A percentile compares a stretch with the other conserved stretches of the same genome.
phyloP scores from a whole-genome alignment of 345 rosid genomes.

The Pelargonium nanum region DNA sequence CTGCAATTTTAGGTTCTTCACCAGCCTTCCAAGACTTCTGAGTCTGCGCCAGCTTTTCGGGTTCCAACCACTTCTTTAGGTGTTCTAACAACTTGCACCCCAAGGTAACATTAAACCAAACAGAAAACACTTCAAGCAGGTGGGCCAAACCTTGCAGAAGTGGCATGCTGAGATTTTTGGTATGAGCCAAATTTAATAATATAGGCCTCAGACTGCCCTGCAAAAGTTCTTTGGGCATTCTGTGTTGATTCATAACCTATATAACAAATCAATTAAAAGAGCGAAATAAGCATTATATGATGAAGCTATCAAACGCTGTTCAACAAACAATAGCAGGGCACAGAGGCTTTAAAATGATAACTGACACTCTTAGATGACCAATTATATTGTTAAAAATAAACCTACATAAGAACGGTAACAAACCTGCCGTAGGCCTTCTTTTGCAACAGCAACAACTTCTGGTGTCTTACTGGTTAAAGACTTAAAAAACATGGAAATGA shows the following conservation, averaged over 20 bases:
- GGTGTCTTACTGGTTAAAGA: constrained; percentile 88
- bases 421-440: constrained; percentile 98
- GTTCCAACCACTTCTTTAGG: constrained; percentile 97
- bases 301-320: background rate
- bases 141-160: constrained; percentile 97
- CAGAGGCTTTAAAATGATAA: background rate
- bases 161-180: constrained; percentile 98
- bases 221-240: constrained; percentile 98
- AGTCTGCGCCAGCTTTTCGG: constrained; percentile 90
- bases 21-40: constrained; percentile 97
- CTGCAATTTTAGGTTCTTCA: constrained; percentile 98
- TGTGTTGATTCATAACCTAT: constrained; percentile 92
- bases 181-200: constrained; percentile 87
- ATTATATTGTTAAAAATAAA: background rate
- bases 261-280: constrained; percentile 10
- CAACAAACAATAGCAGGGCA: background rate
- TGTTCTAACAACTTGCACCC: constrained; percentile 97
- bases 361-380: background rate
- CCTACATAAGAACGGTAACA: background rate
- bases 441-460: constrained; percentile 96
- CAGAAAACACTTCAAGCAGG: constrained; percentile 88
- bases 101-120: constrained; percentile 95
- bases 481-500: constrained; percentile 96
- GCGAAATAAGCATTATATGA: constrained; percentile 2
- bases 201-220: constrained; percentile 99